These are phyloP conservation scores for Silene vulgaris DNA, from an alignment of 179 eudicot genomes.

Conservation along the genomic window DNA sequence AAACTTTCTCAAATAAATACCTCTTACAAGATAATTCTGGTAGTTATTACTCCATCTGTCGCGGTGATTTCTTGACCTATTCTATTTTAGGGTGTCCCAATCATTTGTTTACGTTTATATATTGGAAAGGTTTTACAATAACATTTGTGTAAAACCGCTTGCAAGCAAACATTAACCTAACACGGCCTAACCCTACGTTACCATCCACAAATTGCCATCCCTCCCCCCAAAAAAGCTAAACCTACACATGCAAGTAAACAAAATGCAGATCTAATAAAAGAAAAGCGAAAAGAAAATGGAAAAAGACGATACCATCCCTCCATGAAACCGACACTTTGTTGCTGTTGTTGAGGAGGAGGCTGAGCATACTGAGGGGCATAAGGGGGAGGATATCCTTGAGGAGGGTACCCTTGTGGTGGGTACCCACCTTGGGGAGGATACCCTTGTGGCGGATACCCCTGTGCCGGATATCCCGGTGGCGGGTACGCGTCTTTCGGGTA, in stretches of 20 bases:
- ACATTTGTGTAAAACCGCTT: too few relatives aligned
- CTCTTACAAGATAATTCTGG: too few relatives aligned
- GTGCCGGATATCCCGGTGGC: slow-evolving; percentile 57
- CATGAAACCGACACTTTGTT: slow-evolving; percentile 32
- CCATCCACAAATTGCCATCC: too few relatives aligned
- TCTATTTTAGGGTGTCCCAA: too few relatives aligned
- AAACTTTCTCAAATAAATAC: too few relatives aligned
- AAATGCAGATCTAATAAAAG: slow-evolving; percentile 18
- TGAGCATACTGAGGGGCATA: slow-evolving; percentile 50
- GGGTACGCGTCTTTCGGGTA: slow-evolving; percentile 69
- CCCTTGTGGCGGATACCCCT: slow-evolving; percentile 46
- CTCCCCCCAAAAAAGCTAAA: background rate
- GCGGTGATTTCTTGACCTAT: too few relatives aligned
- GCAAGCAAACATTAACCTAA: too few relatives aligned
- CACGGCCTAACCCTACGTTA: background rate
- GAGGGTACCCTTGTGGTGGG: slow-evolving; percentile 50
- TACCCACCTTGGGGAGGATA: slow-evolving; percentile 44
- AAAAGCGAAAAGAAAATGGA: background rate
- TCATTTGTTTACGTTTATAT: too few relatives aligned
- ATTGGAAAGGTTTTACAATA: too few relatives aligned
- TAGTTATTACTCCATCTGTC: too few relatives aligned
- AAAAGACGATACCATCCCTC: slow-evolving; percentile 63
- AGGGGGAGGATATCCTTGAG: slow-evolving; percentile 34
- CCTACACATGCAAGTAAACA: background rate
- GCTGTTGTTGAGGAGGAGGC: slow-evolving; percentile 55